A percentile compares a stretch with the other conserved stretches of the same genome.
phyloP scores from a whole-genome alignment of 257 asterid genomes.

The Phtheirospermum japonicum region DNA sequence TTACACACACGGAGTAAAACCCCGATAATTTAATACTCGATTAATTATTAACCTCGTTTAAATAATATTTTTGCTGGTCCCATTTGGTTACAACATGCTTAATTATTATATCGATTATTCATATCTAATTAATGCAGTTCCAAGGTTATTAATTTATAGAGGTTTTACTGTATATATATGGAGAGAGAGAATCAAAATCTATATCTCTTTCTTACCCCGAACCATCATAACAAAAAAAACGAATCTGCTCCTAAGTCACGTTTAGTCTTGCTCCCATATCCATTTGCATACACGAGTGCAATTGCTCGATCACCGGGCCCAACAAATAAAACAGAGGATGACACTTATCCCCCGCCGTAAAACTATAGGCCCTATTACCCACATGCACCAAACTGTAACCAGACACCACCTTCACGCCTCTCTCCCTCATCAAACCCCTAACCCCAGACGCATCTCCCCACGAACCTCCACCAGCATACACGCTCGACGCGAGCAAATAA shows the following conservation, averaged over 20 bases:
- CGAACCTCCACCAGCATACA: slow-evolving; percentile 60
- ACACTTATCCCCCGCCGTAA: slow-evolving; percentile 52
- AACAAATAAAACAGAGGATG: slow-evolving; percentile 34
- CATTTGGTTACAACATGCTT: no score
- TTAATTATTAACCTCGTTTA: no score
- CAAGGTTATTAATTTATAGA: no score
- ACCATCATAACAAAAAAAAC: not conserved
- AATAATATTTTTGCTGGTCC: no score
- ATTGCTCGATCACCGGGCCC: slow-evolving; percentile 41
- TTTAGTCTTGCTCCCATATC: slow-evolving; percentile 30
- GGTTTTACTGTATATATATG: no score
- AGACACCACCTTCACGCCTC: slow-evolving; percentile 49
- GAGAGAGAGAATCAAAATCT: not conserved
- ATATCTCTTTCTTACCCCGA: slow-evolving; percentile 8
- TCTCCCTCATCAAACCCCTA: slow-evolving; percentile 62
- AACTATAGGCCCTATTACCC: slow-evolving; percentile 40
- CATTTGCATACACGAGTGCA: slow-evolving; percentile 56
- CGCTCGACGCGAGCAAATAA: slow-evolving; percentile 72
- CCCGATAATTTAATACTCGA: no score
- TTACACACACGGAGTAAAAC: no score
- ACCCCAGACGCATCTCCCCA: slow-evolving; percentile 62
- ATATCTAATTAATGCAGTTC: no score
- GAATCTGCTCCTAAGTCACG: slow-evolving; percentile 23
- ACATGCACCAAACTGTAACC: slow-evolving; percentile 72
- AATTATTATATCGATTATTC: no score